Base-by-base conservation (phyloP, 192 early-diverging fungal species). In the Coemansia sp. region DNA sequence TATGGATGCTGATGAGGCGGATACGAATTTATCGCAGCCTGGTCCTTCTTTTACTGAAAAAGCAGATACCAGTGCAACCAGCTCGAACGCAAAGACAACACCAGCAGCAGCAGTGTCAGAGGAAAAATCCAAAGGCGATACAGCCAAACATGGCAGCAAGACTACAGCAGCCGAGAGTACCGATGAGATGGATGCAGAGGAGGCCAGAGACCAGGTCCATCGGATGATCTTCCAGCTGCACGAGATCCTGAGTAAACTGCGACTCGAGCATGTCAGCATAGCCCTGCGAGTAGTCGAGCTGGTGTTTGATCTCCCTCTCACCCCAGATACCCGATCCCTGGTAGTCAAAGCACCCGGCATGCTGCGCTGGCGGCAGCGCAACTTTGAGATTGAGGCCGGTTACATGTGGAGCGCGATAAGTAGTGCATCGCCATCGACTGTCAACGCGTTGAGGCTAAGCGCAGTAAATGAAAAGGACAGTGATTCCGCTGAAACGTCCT, bases 281-380 rank as follows among this genome's bases (percentile, higher is more conserved):
- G 58, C 62, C 6, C 25, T 66, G 27, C 40, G 54, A 2, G 44
- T 59, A 13, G 10, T 46, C 3, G 73, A 77, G 54, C 44, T 77
- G 19, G 73, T 77, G 3, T 64, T 62, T 38, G 73, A 77, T 30
- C 68, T 77, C 35, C 73, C 73, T 18, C 58, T 77, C 30, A 19
- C 59, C 6, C 42, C 43, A 2, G 53, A 70, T 43, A 35, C 34
- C 2, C 38, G 29, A 1, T 17, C 53, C 4, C 47, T 65, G 26
- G 42, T 62, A 15, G 42, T 77, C 13, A 47, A 26, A 2, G 53
- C 64, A 5, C 58, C 73, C 9, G 62, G 58, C 1, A 77, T 71
- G 67, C 39, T 77, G 36, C 52, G 73, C 22, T 77, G 66, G 66
- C 57, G 73, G 15, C 67, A 77, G 48, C 53, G 59, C 22, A 54